phyloP scores from a whole-genome alignment of 352 stramenopile species.

The Pythium chondricola region DNA sequence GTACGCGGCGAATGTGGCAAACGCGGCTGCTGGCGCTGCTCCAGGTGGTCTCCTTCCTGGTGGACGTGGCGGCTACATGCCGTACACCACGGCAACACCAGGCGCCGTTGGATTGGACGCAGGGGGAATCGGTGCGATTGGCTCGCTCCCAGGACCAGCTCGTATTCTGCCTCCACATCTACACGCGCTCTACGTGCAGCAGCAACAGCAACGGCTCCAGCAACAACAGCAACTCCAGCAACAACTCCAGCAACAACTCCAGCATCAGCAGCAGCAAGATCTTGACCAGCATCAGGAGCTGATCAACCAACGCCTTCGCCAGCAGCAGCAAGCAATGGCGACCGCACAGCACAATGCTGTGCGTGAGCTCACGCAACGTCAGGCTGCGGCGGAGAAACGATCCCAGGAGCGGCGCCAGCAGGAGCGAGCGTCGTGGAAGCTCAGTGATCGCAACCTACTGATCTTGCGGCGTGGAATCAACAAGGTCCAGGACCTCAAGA shows the following conservation, averaged over 20 bases:
- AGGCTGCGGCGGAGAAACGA: constrained; percentile 1
- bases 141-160: not conserved
- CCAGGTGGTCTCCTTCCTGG: not conserved
- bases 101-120: not conserved
- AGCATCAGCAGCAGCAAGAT: constrained; percentile 10
- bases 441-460: constrained; percentile 55
- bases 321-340: not conserved
- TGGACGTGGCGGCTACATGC: constrained; percentile 8
- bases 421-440: constrained; percentile 40
- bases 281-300: not conserved
- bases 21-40: not conserved
- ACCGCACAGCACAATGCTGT: no score
- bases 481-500: constrained; percentile 64
- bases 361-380: not conserved
- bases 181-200: constrained; percentile 15
- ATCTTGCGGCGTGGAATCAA: constrained; percentile 67
- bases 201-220: constrained; percentile 15
- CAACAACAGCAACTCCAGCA: constrained; percentile 5
- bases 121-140: not conserved
- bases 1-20: not conserved
- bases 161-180: constrained; percentile 23
- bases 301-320: not conserved
- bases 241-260: constrained; percentile 11
- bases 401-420: constrained; percentile 21
- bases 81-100: constrained; percentile 1